phyloP scores from a whole-genome alignment of 73 alveolate species.

The Paramecium biaurelia region DNA sequence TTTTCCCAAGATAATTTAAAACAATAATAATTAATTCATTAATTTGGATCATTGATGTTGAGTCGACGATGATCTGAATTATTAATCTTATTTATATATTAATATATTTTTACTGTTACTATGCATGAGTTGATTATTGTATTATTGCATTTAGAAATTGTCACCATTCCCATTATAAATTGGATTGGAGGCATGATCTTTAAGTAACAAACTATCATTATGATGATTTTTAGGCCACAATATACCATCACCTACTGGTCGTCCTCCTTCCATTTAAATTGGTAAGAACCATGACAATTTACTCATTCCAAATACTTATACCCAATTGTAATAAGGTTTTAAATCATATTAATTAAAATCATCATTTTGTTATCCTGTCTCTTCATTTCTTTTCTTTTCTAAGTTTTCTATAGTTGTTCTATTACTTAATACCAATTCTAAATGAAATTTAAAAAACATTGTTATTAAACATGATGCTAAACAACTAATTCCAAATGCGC shows the following conservation, averaged over 20 bases:
- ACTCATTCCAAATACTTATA: slow-evolving; percentile 90
- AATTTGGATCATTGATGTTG: neutral
- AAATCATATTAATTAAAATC: slow-evolving; percentile 78
- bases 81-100: neutral
- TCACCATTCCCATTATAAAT: neutral
- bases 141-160: neutral
- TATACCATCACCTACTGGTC: slow-evolving; percentile 96
- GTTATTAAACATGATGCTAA: slow-evolving; percentile 78
- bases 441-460: slow-evolving; percentile 86
- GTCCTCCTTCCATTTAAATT: slow-evolving; percentile 77
- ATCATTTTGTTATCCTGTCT: slow-evolving; percentile 25
- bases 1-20: neutral
- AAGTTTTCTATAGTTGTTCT: slow-evolving; percentile 95
- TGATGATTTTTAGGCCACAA: slow-evolving; percentile 73
- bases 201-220: neutral
- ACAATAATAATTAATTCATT: neutral
- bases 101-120: neutral
- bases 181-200: neutral
- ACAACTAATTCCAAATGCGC: slow-evolving; percentile 63
- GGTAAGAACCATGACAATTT: slow-evolving; percentile 87
- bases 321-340: slow-evolving; percentile 76
- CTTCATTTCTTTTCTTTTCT: slow-evolving; percentile 75
- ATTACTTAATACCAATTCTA: slow-evolving; percentile 77
- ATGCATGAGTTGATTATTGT: neutral
- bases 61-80: slow-evolving; percentile 3